These are phyloP conservation scores for Penicillium decumbens DNA, from an alignment of 2,329 filamentous ascomycete species.

Conservation along the genomic window DNA sequence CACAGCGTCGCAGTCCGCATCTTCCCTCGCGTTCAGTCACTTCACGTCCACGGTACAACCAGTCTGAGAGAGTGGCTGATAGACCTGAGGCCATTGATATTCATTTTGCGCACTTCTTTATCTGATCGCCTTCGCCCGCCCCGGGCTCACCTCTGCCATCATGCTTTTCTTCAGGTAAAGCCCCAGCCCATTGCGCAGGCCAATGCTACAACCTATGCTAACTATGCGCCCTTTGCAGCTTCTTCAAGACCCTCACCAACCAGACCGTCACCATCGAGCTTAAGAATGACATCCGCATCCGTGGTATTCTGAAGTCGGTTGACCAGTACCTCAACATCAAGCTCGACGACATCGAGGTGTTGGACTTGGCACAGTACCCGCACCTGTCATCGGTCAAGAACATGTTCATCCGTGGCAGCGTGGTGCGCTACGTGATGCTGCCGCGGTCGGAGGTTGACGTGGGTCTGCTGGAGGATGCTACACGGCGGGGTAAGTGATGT, in stretches of 20 bases:
- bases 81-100: background rate
- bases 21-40: background rate
- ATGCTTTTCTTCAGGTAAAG: slow-evolving; percentile 54
- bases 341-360: slow-evolving; percentile 87
- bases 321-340: slow-evolving; percentile 99
- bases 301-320: slow-evolving; percentile 90
- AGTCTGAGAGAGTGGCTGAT: background rate
- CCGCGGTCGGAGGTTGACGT: slow-evolving; percentile 79
- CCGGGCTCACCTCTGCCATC: slow-evolving; percentile 18
- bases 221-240: slow-evolving; percentile 50
- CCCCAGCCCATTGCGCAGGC: background rate
- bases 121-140: background rate
- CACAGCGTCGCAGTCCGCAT: background rate
- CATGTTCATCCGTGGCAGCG: slow-evolving; percentile 89
- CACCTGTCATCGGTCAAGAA: slow-evolving; percentile 90
- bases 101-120: background rate
- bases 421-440: slow-evolving; percentile 87
- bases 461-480: slow-evolving; percentile 83
- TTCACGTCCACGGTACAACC: background rate
- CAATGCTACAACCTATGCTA: background rate
- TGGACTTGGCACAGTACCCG: slow-evolving; percentile 91
- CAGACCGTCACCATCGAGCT: slow-evolving; percentile 96
- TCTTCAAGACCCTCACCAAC: slow-evolving; percentile 98
- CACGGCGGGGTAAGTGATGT: slow-evolving; percentile 64
- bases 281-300: slow-evolving; percentile 98